Evolutionary conservation across 495 filamentous ascomycete species (phyloP).

Genomic region (Parmelia sp.): DNA sequence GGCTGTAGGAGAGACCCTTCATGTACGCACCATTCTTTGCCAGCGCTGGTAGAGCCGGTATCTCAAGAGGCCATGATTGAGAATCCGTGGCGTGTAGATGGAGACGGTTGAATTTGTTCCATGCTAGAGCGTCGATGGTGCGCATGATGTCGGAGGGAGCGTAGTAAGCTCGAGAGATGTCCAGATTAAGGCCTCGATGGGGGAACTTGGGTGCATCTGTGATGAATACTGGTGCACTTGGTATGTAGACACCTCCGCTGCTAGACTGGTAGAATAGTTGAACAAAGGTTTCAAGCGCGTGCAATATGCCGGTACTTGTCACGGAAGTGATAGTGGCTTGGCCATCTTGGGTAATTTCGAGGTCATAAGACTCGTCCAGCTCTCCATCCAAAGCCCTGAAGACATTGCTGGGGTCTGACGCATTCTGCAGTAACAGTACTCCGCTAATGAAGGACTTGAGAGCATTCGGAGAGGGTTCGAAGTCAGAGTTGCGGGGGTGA

Average conservation of each 20-base stretch:
- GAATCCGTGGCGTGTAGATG: conserved; percentile 77
- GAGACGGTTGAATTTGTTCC: conserved; percentile 73
- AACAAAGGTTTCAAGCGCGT: conserved; percentile 54
- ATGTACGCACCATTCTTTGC: conserved; percentile 63
- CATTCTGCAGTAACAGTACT: conserved; percentile 8
- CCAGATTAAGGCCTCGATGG: conserved; percentile 70
- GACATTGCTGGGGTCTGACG: conserved; percentile 6
- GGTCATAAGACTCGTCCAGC: conserved; percentile 54
- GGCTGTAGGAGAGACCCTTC: conserved; percentile 54
- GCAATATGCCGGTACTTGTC: conserved; percentile 50
- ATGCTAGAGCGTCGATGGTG: conserved; percentile 63
- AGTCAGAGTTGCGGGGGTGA: conserved; percentile 50
- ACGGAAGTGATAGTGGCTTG: conserved; percentile 43
- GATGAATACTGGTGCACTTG: conserved; percentile 24
- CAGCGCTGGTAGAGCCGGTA: conserved; percentile 64
- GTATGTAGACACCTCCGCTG: conserved; percentile 19
- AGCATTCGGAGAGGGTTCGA: conserved; percentile 48
- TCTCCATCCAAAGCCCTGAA: conserved; percentile 26
- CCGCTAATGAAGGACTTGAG: background rate
- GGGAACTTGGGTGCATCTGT: conserved; percentile 25
- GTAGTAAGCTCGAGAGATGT: conserved; percentile 62
- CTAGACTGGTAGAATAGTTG: conserved; percentile 37
- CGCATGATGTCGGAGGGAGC: conserved; percentile 55
- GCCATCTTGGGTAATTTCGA: conserved; percentile 35
- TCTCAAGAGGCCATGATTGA: conserved; percentile 77